A percentile compares a stretch with the other conserved stretches of the same genome.
Evolutionary conservation across 345 rosid species (phyloP).

Genomic region (Noccaea caerulescens): DNA sequence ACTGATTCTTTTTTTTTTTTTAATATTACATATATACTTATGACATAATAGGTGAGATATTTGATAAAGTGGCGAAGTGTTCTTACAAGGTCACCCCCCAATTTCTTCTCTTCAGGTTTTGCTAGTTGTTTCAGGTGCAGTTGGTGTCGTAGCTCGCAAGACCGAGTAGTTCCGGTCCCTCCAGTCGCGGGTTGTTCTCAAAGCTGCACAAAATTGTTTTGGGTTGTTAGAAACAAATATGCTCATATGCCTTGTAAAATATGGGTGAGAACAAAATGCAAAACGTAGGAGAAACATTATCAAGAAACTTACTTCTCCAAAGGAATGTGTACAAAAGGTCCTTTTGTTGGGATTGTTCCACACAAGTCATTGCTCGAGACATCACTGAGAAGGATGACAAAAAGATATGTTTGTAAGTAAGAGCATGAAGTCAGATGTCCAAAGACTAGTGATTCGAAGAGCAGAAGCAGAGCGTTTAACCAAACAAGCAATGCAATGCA

Average conservation of each 20-base stretch:
- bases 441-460: not conserved
- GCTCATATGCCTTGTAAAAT: not conserved
- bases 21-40: constrained; percentile 38
- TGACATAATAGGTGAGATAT: constrained; percentile 29
- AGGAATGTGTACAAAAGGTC: constrained; percentile 90
- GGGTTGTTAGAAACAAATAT: not conserved
- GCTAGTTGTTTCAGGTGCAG: constrained; percentile 57
- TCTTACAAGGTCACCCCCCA: constrained; percentile 47
- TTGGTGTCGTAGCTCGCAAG: constrained; percentile 88
- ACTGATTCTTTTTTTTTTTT: constrained; percentile 1
- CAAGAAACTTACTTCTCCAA: constrained; percentile 66
- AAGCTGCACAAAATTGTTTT: constrained; percentile 54
- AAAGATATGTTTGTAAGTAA: not conserved
- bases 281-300: constrained; percentile 11
- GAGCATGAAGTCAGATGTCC: not conserved
- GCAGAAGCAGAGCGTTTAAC: not conserved
- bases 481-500: not conserved
- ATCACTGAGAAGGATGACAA: constrained; percentile 59
- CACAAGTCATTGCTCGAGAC: constrained; percentile 87
- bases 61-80: constrained; percentile 42
- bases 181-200: constrained; percentile 85
- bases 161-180: constrained; percentile 92
- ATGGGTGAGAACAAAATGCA: not conserved
- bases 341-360: constrained; percentile 92
- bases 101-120: constrained; percentile 22